phyloP scores from a whole-genome alignment of 1,284 basidiomycete genomes.

The Leccinum huronense region DNA sequence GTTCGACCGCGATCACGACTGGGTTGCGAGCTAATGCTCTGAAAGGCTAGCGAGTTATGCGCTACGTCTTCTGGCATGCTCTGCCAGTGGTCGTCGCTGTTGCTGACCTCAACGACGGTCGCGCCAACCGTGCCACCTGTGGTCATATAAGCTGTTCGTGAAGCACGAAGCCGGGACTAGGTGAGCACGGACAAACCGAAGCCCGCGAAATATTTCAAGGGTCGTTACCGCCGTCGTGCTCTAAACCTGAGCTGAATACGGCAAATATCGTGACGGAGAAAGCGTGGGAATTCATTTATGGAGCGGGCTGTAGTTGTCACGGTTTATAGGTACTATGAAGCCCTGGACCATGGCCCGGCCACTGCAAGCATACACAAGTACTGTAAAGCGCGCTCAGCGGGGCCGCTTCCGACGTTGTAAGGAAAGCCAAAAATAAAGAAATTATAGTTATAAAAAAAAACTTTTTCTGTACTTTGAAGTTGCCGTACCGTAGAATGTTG shows the following conservation, averaged over 20 bases:
- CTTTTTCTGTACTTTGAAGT: too few species aligned
- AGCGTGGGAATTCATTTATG: constrained; percentile 17
- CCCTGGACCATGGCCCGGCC: too few species aligned
- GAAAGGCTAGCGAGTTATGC: too few species aligned
- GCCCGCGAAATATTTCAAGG: constrained; percentile 25
- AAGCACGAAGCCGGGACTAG: constrained; percentile 24
- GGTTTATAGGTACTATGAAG: too few species aligned
- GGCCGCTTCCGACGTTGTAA: too few species aligned
- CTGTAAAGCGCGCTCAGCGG: too few species aligned
- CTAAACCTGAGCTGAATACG: constrained; percentile 1
- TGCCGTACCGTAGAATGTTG: too few species aligned
- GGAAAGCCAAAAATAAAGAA: too few species aligned
- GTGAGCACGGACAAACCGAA: constrained; percentile 5
- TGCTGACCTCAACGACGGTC: constrained; percentile 17
- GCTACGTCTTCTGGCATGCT: not conserved
- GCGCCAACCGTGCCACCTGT: constrained; percentile 16
- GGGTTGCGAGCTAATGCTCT: not conserved
- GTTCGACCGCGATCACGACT: constrained; percentile 6
- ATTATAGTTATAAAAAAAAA: too few species aligned
- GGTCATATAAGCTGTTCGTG: constrained; percentile 25
- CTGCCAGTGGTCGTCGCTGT: constrained; percentile 4
- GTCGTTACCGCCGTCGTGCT: constrained; percentile 7
- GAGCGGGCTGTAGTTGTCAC: too few species aligned
- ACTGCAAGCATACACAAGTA: too few species aligned
- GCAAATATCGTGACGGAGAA: constrained; percentile 15